Evolutionary conservation across 169 alveolate genomes (phyloP), one percentile per base, ranked within the genome.

Genomic region (Plasmodium inui): DNA sequence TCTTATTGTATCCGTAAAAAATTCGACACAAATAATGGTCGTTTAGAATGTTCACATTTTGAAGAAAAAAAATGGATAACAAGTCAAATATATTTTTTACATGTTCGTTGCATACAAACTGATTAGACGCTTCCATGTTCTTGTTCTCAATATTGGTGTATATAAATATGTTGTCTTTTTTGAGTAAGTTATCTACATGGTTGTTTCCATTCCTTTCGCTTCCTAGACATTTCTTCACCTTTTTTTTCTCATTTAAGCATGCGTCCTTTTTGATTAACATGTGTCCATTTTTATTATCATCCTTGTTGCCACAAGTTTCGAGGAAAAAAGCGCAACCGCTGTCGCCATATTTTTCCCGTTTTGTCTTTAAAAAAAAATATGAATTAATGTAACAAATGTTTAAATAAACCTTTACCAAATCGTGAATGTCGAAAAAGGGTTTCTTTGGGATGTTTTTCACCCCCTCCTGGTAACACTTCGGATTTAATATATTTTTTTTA

Each of bases 381-480:
- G 94, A 88, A 88, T 88, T 88, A 61, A 88, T 88, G 50, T 88
- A 88, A 67, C 94, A 88, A 46, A 88, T 79, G 55, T 88, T 88
- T 80, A 79, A 72, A 88, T 88, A 88, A 30, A 88, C 89, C 57
- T 88, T 88, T 19, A 88, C 71, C 50, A 88, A 79, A 88, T 88
- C 94, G 73, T 88, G 94, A 37, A 88, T 88, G 82, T 88, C 94
- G 53, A 88, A 88, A 88, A 88, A 88, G 32, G 94, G 90, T 14
- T 83, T 83, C 55, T 88, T 79, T 79, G 30, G 37, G 37, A 67
- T 22, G 37, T 9, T 22, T 8, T 76, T 88, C 37, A 22, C 72
- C 44, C 32, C 55, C 44, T 14, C 34, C 70, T 55, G 39, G 32
- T 88, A 88, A 34, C 83, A 78, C 71, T 88, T 79, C 8, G 88